phyloP scores from a whole-genome alignment of 1,284 basidiomycete species.

The Thelephora terrestris region DNA sequence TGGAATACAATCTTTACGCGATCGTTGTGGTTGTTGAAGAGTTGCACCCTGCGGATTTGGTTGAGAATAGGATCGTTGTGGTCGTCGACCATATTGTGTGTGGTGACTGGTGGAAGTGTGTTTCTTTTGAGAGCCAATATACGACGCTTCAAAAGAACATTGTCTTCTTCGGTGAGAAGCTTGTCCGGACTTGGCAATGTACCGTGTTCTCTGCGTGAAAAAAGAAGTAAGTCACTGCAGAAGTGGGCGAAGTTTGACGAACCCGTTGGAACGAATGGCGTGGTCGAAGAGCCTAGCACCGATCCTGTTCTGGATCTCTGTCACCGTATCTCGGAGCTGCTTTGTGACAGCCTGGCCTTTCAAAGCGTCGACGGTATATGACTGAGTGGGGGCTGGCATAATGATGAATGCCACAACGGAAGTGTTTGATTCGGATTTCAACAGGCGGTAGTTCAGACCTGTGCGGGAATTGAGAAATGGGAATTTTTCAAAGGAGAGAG shows the following conservation, averaged over 20 bases:
- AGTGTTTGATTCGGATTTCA: constrained; percentile 67
- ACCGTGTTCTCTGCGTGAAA: constrained; percentile 52
- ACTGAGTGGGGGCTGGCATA: constrained; percentile 94
- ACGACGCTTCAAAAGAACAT: constrained; percentile 90
- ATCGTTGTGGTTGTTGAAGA: constrained; percentile 81
- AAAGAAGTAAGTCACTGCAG: constrained; percentile 5
- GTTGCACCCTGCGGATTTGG: constrained; percentile 86
- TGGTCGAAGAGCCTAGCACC: constrained; percentile 90
- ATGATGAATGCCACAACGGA: constrained; percentile 98
- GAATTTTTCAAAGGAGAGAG: constrained; percentile 1
- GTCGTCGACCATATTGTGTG: constrained; percentile 98
- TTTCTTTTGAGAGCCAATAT: constrained; percentile 95
- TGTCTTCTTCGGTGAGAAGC: constrained; percentile 86
- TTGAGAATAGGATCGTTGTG: constrained; percentile 86
- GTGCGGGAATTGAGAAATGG: neutral
- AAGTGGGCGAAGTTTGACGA: constrained; percentile 17
- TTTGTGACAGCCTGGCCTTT: constrained; percentile 98
- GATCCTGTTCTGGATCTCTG: constrained; percentile 88
- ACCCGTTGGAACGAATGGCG: constrained; percentile 87
- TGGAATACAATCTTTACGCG: constrained; percentile 97
- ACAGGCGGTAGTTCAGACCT: constrained; percentile 80
- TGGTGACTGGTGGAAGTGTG: constrained; percentile 86
- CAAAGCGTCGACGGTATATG: constrained; percentile 95
- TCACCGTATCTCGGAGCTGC: constrained; percentile 90
- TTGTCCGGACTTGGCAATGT: constrained; percentile 65